A percentile compares a stretch with the other conserved stretches of the same genome.
These are phyloP conservation scores for Crataegus laevigata DNA, from an alignment of 306 rosid genomes.

Conservation along the genomic window DNA sequence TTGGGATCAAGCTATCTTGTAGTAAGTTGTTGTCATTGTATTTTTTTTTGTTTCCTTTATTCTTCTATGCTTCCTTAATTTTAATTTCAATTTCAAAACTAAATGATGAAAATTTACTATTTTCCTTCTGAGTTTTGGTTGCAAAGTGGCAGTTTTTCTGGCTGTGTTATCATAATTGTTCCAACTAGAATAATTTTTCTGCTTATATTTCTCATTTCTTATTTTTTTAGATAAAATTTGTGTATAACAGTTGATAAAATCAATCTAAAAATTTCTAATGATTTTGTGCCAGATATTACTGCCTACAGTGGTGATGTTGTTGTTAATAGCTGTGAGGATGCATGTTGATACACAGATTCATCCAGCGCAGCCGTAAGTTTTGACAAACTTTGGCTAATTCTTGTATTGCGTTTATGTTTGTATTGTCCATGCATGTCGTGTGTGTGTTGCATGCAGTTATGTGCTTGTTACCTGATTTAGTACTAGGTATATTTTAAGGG, in stretches of 20 bases:
- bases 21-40: background rate
- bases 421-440: background rate
- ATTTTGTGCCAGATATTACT: constrained; percentile 73
- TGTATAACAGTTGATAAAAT: background rate
- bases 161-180: background rate
- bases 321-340: constrained; percentile 74
- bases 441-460: background rate
- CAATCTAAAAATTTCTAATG: constrained; percentile 14
- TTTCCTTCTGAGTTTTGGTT: background rate
- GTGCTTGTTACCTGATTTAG: background rate
- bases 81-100: background rate
- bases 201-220: background rate
- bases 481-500: background rate
- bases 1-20: background rate
- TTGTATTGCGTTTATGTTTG: background rate
- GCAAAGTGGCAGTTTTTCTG: background rate
- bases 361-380: constrained; percentile 71
- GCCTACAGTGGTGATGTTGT: constrained; percentile 78
- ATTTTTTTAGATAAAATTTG: background rate
- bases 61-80: background rate
- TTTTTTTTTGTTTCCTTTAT: background rate
- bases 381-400: background rate
- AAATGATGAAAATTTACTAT: background rate
- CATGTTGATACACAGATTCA: constrained; percentile 84
- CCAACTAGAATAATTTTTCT: background rate